Base-by-base conservation (phyloP, 2,329 filamentous ascomycete species). In the Apiospora marii region DNA sequence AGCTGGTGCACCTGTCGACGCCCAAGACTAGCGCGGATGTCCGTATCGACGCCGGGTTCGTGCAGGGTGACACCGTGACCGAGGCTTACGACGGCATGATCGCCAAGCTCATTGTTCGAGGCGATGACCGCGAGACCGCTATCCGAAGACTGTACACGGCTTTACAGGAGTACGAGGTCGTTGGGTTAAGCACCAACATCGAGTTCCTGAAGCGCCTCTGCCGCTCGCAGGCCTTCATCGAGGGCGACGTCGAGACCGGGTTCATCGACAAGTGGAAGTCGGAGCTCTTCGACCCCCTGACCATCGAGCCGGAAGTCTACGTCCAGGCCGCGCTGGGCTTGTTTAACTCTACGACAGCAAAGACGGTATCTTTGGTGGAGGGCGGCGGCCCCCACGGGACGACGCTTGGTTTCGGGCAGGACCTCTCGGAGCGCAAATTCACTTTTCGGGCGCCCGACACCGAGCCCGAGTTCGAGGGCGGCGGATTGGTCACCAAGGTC, bases 61-160 rank as follows among this genome's bases (percentile, higher is more conserved):
- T 95, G 41, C 89, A 95, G 76, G 96, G 96, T 37, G 96, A 98
- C 80, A 94, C 94, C 74, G 94, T 99, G 3, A 97, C 95, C 0
- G 94, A 96, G 73, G 94, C 96, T 71, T 99, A 99, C 82, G 96
- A 99, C 78, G 96, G 96, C 41, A 99, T 99, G 96, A 98, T 99
- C 76, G 94, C 96, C 64, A 99, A 99, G 84, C 89, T 99, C 70
- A 99, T 99, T 77, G 94, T 98, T 7, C 90, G 94, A 72, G 96
- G 94, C 0, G 89, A 90, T 22, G 92, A 92, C 72, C 89, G 96
- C 73, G 89, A 93, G 80, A 92, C 93, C 37, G 94, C 95, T 4
- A 92, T 99, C 69, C 91, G 93, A 73, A 97, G 94, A 82, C 87
- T 99, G 73, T 90, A 91, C 49, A 86, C 92, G 4, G 95, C 96